A percentile compares a stretch with the other conserved stretches of the same genome.
These are phyloP conservation scores for Penicillium bovifimosum DNA, from an alignment of 495 filamentous ascomycete genomes.

Conservation along the genomic window DNA sequence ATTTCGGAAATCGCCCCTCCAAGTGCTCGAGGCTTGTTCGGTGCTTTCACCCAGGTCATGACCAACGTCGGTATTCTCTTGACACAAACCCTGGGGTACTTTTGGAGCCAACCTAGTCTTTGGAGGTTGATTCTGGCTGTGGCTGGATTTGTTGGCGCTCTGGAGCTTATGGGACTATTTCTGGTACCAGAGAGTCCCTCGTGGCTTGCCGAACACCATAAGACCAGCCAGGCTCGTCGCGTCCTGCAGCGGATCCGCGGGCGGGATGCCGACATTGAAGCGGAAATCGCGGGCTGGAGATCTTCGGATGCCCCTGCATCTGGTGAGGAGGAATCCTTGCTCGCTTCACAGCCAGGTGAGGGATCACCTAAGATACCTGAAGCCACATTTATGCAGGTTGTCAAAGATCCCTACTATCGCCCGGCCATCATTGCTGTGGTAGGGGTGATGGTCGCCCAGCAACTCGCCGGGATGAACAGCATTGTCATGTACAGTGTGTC, in stretches of 20 bases:
- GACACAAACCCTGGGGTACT: slow-evolving; percentile 79
- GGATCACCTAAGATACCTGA: slow-evolving; percentile 27
- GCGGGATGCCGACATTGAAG: slow-evolving; percentile 58
- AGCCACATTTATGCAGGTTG: slow-evolving; percentile 62
- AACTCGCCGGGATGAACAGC: slow-evolving; percentile 89
- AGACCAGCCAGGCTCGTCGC: slow-evolving; percentile 53
- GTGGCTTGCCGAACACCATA: slow-evolving; percentile 70
- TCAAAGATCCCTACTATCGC: slow-evolving; percentile 59
- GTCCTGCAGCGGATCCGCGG: slow-evolving; percentile 73
- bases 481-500: slow-evolving; percentile 98
- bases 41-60: slow-evolving; percentile 86
- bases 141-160: slow-evolving; percentile 60
- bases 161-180: slow-evolving; percentile 61
- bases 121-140: slow-evolving; percentile 81
- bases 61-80: slow-evolving; percentile 89
- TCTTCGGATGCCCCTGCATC: slow-evolving; percentile 37
- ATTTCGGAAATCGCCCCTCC: slow-evolving; percentile 87
- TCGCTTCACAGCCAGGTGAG: slow-evolving; percentile 30
- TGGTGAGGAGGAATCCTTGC: slow-evolving; percentile 43
- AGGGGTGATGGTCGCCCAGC: slow-evolving; percentile 88
- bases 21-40: slow-evolving; percentile 73
- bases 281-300: slow-evolving; percentile 66
- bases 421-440: slow-evolving; percentile 80
- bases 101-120: slow-evolving; percentile 66
- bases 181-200: slow-evolving; percentile 78